Evolutionary conservation across 768 basidiomycete genomes (phyloP), one percentile per base, ranked within the genome.

Genomic region (Lyophyllum decastes): DNA sequence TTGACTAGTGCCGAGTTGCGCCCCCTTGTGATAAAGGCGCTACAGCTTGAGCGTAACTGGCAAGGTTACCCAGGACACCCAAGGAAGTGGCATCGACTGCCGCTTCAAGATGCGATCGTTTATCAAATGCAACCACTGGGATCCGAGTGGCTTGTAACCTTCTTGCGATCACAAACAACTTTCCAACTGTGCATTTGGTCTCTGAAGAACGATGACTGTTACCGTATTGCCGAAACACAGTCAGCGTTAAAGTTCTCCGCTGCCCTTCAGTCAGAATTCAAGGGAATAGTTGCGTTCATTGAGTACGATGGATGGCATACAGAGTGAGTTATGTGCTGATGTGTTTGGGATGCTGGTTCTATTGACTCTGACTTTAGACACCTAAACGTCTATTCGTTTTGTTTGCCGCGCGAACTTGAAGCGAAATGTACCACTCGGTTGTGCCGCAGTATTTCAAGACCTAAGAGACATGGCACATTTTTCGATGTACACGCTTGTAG

Each of bases 1-100:
- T 70, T 85, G 8, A 64, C 78, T 1, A 78, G 72, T 21, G 48
- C 67, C 21, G 67, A 77, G 53, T 67, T 85, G 55, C 80, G 80
- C 62, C 64, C 65, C 16, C 71, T 72, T 38, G 73, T 74, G 3
- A 73, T 81, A 17, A 71, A 68, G 33, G 78, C 83, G 10, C 66
- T 85, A 55, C 78, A 72, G 30, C 70, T 87, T 19, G 81, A 86
- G 46, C 70, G 64, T 45, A 83, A 81, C 57, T 87, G 85, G 85
- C 66, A 70, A 41, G 68, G 71, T 40, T 66, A 70, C 16, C 66
- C 61, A 27, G 68, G 78, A 3, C 66, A 61, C 24, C 72, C 82
- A 50, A 71, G 69, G 44, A 62, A 70, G 53, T 66, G 78, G 26
- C 72, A 66, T 30, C 70, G 73, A 38, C 72, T 85, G 50, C 66